Evolutionary conservation across 306 rosid species (phyloP), one percentile per base, ranked within the genome.

Genomic region (Rosa lucieae): DNA sequence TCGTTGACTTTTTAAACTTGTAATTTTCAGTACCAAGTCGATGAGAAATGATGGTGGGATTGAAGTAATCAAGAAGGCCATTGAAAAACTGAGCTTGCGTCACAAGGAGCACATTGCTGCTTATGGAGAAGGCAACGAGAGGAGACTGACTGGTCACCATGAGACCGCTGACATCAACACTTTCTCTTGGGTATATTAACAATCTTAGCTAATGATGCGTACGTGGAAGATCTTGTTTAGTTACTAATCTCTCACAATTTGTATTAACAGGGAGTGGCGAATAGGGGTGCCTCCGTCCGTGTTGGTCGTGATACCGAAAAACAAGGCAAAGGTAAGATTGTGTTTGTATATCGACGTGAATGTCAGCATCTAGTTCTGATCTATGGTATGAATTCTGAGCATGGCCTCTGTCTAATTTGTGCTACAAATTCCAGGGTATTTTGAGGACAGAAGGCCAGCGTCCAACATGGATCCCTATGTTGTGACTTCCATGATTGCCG

Each of bases 111-210:
- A 88, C 83, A 88, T 88, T 20, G 67, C 89, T 68, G 84, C 88
- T 13, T 88, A 85, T 70, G 91, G 91, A 40, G 82, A 88, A 76
- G 91, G 89, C 81, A 88, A 85, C 55, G 91, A 88, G 69, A 85
- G 89, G 84, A 85, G 91, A 78, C 79, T 88, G 86, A 88, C 91
- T 1, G 91, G 91, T 47, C 89, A 69, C 69, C 89, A 86, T n/a
- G 91, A 88, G 78, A 88, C 91, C 9, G 91, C 91, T n/a, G 91
- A 85, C 68, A 85, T 88, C 70, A 69, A 85, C 76, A 81, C 84
- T 32, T 88, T 88, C 81, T 81, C 86, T 62, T 88, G 91, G 91
- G 91, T 87, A 84, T 8, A 1, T 48, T 62, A 48, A 8, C 53
- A 58, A 3, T 26, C 70, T 35, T 17, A 9, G 46, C 63, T 17